Evolutionary conservation across 2,329 filamentous ascomycete species (phyloP).

Genomic region (Boeremia lycopersici): DNA sequence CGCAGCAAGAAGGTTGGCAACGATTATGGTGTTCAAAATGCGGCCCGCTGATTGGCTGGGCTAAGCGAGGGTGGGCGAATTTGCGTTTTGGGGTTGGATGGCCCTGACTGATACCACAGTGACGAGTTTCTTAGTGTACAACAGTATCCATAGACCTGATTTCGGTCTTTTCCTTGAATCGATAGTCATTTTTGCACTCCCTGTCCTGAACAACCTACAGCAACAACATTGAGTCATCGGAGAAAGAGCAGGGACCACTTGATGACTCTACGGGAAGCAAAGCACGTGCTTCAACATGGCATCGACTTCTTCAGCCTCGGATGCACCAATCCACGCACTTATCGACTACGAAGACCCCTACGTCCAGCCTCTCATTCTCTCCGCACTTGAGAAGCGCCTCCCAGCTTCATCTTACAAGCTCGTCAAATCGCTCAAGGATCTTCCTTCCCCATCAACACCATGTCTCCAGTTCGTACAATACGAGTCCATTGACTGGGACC

Average conservation of each 20-base stretch:
- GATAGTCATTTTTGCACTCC: neutral
- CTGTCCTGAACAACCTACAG: neutral
- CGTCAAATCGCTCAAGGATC: slow-evolving; percentile 57
- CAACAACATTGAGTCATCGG: neutral
- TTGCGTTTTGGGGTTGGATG: slow-evolving; percentile 19
- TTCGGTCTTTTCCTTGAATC: slow-evolving; percentile 12
- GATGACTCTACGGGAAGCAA: neutral
- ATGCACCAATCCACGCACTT: slow-evolving; percentile 67
- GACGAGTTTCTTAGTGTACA: slow-evolving; percentile 24
- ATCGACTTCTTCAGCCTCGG: neutral
- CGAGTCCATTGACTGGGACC: slow-evolving; percentile 84
- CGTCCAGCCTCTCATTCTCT: slow-evolving; percentile 82
- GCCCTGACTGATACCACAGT: slow-evolving; percentile 18
- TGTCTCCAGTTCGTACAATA: slow-evolving; percentile 85
- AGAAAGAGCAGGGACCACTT: neutral
- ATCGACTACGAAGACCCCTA: slow-evolving; percentile 87
- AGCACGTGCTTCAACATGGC: slow-evolving; percentile 19
- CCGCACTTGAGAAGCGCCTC: slow-evolving; percentile 70
- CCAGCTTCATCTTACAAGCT: slow-evolving; percentile 61
- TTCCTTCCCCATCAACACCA: slow-evolving; percentile 54
- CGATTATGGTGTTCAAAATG: slow-evolving; percentile 26
- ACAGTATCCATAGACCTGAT: slow-evolving; percentile 15
- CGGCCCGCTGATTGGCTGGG: slow-evolving; percentile 36
- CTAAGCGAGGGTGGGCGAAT: slow-evolving; percentile 36
- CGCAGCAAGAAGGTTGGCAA: slow-evolving; percentile 5